These are phyloP conservation scores for Crataegus laevigata DNA, from an alignment of 306 rosid genomes.

Conservation along the genomic window DNA sequence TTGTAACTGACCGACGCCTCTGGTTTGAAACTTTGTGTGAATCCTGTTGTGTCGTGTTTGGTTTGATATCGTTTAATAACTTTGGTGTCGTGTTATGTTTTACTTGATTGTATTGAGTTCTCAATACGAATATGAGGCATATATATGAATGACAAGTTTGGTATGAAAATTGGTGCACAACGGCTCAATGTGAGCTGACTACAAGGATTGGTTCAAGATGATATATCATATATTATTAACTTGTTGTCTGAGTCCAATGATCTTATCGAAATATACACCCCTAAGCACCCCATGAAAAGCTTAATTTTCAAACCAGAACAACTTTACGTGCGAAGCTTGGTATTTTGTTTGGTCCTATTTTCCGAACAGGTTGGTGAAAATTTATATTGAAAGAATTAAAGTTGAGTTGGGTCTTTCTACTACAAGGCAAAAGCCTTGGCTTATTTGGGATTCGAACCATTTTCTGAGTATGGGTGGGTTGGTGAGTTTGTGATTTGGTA, in stretches of 20 bases:
- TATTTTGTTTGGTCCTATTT: too few species aligned
- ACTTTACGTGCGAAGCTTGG: neutral
- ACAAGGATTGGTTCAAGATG: fast-evolving
- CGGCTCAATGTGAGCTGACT: too few species aligned
- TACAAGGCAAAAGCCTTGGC: neutral
- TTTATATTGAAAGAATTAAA: neutral
- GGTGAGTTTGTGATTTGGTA: conserved; percentile 3
- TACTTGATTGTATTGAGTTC: neutral
- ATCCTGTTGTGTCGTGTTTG: neutral
- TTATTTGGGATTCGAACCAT: neutral
- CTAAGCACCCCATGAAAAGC: neutral
- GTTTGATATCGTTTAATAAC: neutral
- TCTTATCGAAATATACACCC: too few species aligned
- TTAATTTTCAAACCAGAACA: too few species aligned
- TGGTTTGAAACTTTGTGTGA: neutral
- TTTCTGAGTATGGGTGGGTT: neutral
- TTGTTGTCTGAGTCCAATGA: too few species aligned
- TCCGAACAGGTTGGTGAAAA: too few species aligned
- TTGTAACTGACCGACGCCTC: neutral
- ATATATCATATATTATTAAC: too few species aligned
- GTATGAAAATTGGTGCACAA: too few species aligned
- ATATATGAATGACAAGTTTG: too few species aligned
- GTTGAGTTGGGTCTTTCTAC: neutral
- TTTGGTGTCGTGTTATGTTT: too few species aligned
- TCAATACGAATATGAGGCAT: too few species aligned